Conservation (phyloP, 2,329 filamentous ascomycete species). For the Talaromyces sp. region DNA sequence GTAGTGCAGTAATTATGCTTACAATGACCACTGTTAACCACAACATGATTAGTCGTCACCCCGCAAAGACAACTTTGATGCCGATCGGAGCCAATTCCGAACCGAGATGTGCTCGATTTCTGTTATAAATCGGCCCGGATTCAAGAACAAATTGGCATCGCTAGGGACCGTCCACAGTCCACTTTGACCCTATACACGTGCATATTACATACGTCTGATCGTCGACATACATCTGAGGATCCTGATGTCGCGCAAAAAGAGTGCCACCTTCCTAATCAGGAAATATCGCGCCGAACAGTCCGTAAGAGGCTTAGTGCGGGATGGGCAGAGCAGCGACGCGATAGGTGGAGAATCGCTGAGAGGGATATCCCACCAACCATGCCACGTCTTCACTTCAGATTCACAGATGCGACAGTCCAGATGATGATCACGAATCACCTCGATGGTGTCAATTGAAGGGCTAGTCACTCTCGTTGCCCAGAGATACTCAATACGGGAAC, state of each 20-base stretch:
- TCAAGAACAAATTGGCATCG: background rate
- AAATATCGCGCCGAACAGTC: background rate
- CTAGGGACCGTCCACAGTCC: too few species aligned
- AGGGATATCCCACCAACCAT: constrained; percentile 8
- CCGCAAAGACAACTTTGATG: background rate
- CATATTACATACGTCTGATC: too few species aligned
- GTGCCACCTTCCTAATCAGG: background rate
- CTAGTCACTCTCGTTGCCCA: background rate
- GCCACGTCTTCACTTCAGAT: background rate
- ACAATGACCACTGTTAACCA: too few species aligned
- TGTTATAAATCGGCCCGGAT: background rate
- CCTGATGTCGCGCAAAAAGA: background rate
- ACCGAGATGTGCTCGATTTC: background rate
- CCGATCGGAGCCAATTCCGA: background rate
- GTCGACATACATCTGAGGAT: too few species aligned
- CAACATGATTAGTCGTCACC: too few species aligned
- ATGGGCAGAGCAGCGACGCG: background rate
- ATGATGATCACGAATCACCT: background rate
- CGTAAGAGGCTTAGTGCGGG: background rate
- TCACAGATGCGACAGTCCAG: background rate
- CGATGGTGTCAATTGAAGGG: background rate
- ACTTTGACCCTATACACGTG: background rate
- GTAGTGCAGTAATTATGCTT: too few species aligned
- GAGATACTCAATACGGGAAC: background rate
- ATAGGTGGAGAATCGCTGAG: background rate